These are phyloP conservation scores for Clohesyomyces aquaticus DNA, from an alignment of 495 filamentous ascomycete species.

Conservation along the genomic window DNA sequence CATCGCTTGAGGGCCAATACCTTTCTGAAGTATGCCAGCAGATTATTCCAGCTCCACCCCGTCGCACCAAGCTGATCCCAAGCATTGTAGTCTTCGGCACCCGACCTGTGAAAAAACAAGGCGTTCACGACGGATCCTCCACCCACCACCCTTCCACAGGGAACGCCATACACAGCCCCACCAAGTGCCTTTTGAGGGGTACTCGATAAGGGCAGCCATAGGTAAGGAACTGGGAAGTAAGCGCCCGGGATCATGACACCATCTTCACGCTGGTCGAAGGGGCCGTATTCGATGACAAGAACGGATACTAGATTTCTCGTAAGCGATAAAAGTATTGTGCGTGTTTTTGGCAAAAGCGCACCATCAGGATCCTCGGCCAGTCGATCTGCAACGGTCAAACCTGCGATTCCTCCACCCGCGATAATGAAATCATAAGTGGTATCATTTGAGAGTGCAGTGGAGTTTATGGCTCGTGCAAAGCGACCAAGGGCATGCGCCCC, in stretches of 20 bases:
- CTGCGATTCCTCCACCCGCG: constrained; percentile 24
- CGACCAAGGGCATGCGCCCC: too few species aligned
- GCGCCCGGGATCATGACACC: constrained; percentile 14
- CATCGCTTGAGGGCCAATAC: neutral
- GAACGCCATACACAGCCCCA: constrained; percentile 2
- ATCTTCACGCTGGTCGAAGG: neutral
- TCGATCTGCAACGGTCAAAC: constrained; percentile 12
- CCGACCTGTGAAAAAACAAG: constrained; percentile 8
- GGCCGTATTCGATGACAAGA: constrained; percentile 8
- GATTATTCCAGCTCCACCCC: constrained; percentile 35
- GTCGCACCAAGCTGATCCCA: constrained; percentile 35
- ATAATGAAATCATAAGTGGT: constrained; percentile 13
- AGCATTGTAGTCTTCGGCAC: constrained; percentile 22
- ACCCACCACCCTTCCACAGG: constrained; percentile 15
- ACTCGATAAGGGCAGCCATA: constrained; percentile 20
- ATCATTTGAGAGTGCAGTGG: too few species aligned
- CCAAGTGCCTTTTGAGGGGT: constrained; percentile 16
- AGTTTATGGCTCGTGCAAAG: too few species aligned
- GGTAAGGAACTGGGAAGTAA: constrained; percentile 22
- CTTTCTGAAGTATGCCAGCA: constrained; percentile 41
- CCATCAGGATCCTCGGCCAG: neutral
- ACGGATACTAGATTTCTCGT: neutral
- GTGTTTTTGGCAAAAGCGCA: neutral
- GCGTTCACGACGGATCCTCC: constrained; percentile 21
- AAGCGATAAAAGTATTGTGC: neutral